Evolutionary conservation across 352 stramenopile species (phyloP), one percentile per base, ranked within the genome.

Genomic region (Phytophthora rubi): DNA sequence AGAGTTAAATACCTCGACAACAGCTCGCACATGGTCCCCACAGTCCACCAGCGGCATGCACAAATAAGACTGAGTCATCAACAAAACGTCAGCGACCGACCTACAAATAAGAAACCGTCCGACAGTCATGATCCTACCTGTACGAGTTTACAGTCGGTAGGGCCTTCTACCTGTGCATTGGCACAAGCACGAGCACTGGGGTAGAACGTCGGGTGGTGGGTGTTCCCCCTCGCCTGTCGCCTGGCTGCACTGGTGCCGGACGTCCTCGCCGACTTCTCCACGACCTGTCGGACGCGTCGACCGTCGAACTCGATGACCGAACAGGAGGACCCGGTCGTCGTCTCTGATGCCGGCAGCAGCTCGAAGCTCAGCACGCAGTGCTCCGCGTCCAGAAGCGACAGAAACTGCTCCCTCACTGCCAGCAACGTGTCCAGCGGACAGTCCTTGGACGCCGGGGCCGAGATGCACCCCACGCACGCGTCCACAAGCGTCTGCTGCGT

Each of bases 1-100:
- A 3, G 83, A 83, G 69, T 92, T 92, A 68, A 88, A 90, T 44
- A 93, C 68, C 70, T 93, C 82, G 10, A 86, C 83, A 30, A 92
- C 75, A 10, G 79, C 85, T 54, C 82, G 82, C 32, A 91, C 80
- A 7, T 39, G 76, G 23, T 73, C 81, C 13, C 77, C 72, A 37
- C 76, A 79, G 63, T 93, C 82, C 33, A 86, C 73, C 2, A 93
- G 81, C n/a, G 85, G 85, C 32, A 92, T 59, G 53, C 85, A 93
- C 30, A 93, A 57, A 65, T 92, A 92, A 3, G 83, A 90, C 61
- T 84, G 54, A 54, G n/a, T 45, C 45, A 59, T 45, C 16, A 60
- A 49, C 23, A 58, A n/a, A 44, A 1, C n/a, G 45, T 10, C 4
- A 49, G 18, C 30, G 15, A 18, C 28, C 6, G 28, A 30, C 28